These are phyloP conservation scores for Neonectria ditissima DNA, from an alignment of 2,329 filamentous ascomycete species.

Conservation along the genomic window DNA sequence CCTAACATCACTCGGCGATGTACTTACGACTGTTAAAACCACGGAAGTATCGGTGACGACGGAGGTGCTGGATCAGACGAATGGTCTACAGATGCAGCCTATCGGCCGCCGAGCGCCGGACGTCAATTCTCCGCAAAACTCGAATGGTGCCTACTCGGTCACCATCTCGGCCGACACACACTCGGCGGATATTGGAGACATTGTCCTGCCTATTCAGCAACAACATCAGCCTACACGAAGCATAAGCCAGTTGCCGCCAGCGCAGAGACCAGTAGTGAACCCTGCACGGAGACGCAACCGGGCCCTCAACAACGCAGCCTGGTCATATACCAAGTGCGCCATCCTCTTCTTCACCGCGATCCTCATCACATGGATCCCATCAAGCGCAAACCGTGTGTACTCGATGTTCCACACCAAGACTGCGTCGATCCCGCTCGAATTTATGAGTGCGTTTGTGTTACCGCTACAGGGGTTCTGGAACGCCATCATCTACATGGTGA, in stretches of 20 bases:
- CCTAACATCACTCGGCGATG: slow-evolving; percentile 56
- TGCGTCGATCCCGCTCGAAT: slow-evolving; percentile 70
- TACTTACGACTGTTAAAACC: slow-evolving; percentile 64
- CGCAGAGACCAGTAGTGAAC: slow-evolving; percentile 41
- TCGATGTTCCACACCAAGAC: slow-evolving; percentile 68
- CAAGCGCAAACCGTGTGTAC: slow-evolving; percentile 81
- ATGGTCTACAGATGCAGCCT: slow-evolving; percentile 41
- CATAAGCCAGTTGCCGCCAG: slow-evolving; percentile 16
- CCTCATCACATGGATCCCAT: slow-evolving; percentile 81
- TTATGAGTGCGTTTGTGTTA: slow-evolving; percentile 78
- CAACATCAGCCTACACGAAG: slow-evolving; percentile 25
- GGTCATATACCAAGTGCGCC: slow-evolving; percentile 77
- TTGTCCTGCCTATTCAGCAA: slow-evolving; percentile 45
- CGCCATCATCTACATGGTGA: slow-evolving; percentile 78
- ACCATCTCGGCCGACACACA: slow-evolving; percentile 57
- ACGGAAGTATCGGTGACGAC: slow-evolving; percentile 74
- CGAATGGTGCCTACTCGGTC: slow-evolving; percentile 60
- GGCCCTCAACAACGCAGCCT: slow-evolving; percentile 72
- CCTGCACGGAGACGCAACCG: slow-evolving; percentile 54
- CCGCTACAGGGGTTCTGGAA: slow-evolving; percentile 91
- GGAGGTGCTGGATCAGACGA: slow-evolving; percentile 51
- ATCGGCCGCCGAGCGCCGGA: slow-evolving; percentile 37
- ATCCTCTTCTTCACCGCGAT: slow-evolving; percentile 79
- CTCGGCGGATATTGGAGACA: slow-evolving; percentile 39
- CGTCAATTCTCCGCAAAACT: slow-evolving; percentile 25